Base-by-base conservation (phyloP, 2,329 filamentous ascomycete genomes). In the Colletotrichum sublineola region DNA sequence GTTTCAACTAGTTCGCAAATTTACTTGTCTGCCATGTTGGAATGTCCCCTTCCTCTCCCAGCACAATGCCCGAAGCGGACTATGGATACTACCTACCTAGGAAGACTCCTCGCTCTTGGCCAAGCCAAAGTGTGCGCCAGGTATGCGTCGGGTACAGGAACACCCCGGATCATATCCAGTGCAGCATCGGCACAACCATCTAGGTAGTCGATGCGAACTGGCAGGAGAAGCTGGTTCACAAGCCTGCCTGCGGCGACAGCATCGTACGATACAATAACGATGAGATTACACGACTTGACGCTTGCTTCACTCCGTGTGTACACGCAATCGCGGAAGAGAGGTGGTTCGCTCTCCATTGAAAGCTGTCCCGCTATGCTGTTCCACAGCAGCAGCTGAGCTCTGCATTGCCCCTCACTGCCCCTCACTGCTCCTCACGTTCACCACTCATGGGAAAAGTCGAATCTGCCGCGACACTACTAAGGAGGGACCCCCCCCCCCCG, bases 321-420 rank as follows among this genome's bases (percentile, higher is more conserved):
- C n/a, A n/a, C 56, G n/a, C 56, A 38, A 38, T 57, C n/a, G 29
- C 52, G 8, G 15, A 56, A 33, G 14, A 36, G 31, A 8, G 52
- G 15, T 20, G 18, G 31, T 52, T 12, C 31, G 9, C 15, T 56
- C 52, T 56, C 18, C 31, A 55, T 36, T 33, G 31, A 20, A 56
- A 56, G 52, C 31, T 36, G 18, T 56, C 18, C 50, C 15, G 29
- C 50, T 6, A 18, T 20, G 31, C 20, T n/a, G 31, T 55, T 31
- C 29, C 52, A 18, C 52, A 20, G 14, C 50, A 44, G 24, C n/a
- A 62, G 58, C 58, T 50, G 58, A 62, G 58, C 58, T 50, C 29
- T 33, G 15, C 50, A 20, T 36, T 56, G 52, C 52, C 52, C 52
- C 52, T 53, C 50, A 38, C 46, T 53, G 50, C 48, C 62, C 62